Conservation (phyloP, 2,329 filamentous ascomycete genomes). For the Zymoseptoria ardabiliae region DNA sequence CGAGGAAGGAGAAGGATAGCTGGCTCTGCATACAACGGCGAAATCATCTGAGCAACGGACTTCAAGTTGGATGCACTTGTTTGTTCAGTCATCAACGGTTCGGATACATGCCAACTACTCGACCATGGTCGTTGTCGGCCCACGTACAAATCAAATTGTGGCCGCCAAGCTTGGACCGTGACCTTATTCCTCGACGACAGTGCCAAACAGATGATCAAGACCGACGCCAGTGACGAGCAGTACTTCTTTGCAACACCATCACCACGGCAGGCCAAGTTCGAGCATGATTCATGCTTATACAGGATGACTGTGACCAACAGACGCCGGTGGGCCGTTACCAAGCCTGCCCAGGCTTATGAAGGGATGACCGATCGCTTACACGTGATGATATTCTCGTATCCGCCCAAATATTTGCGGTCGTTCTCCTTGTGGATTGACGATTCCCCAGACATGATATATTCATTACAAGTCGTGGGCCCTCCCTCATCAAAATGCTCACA, state of each 20-base stretch:
- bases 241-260: not conserved
- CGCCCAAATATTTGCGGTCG: too few species aligned
- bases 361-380: not conserved
- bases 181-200: not conserved
- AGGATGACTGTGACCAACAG: not conserved
- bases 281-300: not conserved
- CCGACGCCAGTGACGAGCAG: not conserved
- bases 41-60: too few species aligned
- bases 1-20: too few species aligned
- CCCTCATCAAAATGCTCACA: not conserved
- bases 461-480: not conserved
- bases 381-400: too few species aligned
- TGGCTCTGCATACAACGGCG: not conserved
- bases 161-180: too few species aligned
- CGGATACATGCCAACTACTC: too few species aligned
- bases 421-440: too few species aligned
- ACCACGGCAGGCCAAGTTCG: not conserved
- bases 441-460: not conserved
- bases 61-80: too few species aligned
- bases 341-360: not conserved
- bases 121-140: too few species aligned
- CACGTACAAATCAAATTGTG: too few species aligned
- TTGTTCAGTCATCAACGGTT: too few species aligned
- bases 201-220: not conserved
- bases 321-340: not conserved